These are phyloP conservation scores for Plectosphaerella sp. DNA, from an alignment of 2,329 filamentous ascomycete genomes.

Conservation along the genomic window DNA sequence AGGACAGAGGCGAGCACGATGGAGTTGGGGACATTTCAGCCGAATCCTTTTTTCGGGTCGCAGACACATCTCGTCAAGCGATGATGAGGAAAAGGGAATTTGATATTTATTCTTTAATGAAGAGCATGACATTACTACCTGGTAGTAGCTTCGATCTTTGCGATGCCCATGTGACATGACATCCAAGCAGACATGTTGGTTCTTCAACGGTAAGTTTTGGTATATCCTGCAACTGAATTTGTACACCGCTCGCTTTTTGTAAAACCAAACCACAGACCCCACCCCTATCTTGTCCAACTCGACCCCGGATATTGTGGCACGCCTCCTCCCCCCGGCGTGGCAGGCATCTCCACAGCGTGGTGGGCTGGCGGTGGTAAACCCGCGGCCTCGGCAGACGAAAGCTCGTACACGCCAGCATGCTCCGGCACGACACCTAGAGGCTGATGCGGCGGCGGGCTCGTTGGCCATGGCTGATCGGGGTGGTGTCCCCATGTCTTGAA, in stretches of 20 bases:
- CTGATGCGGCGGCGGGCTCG: conserved; percentile 1
- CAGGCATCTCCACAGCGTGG: conserved; percentile 12
- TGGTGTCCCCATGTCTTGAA: not conserved
- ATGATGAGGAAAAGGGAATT: conserved; percentile 6
- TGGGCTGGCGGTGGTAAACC: not conserved
- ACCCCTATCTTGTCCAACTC: not conserved
- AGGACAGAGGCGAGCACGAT: not conserved
- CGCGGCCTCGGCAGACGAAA: conserved; percentile 8
- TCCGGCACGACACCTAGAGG: not conserved
- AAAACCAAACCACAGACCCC: not conserved
- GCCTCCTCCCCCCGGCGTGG: not conserved
- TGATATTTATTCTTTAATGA: too few species aligned
- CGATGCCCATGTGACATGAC: too few species aligned
- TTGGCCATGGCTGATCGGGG: not conserved
- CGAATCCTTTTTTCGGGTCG: conserved; percentile 39
- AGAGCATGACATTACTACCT: too few species aligned
- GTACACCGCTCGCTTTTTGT: not conserved
- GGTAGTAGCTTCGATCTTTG: too few species aligned
- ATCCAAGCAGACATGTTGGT: not conserved
- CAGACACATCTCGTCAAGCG: conserved; percentile 30
- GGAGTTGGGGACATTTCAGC: conserved; percentile 28
- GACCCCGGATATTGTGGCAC: not conserved
- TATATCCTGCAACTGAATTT: too few species aligned
- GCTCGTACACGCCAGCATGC: conserved; percentile 9
- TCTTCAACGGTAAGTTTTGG: not conserved